Conservation (phyloP, 352 stramenopile species). For the Chrysophaeum taylorii region DNA sequence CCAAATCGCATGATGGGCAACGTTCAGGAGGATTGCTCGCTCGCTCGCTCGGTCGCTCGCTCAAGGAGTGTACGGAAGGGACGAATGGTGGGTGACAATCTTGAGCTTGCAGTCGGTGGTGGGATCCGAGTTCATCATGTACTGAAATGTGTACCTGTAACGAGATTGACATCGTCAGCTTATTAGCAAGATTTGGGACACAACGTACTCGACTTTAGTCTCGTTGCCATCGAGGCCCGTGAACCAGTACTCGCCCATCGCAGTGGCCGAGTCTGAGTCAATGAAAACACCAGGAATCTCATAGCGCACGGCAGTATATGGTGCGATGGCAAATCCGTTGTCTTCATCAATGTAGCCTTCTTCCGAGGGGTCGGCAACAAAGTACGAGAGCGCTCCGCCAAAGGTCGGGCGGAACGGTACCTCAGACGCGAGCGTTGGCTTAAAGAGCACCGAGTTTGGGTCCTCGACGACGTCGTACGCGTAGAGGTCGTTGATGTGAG, state of each 20-base stretch:
- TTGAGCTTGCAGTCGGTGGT: no score
- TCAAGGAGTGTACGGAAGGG: neutral
- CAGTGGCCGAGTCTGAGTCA: neutral
- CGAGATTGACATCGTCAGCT: no score
- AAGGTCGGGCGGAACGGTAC: neutral
- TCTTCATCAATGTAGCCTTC: neutral
- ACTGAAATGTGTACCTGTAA: no score
- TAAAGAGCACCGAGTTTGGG: neutral
- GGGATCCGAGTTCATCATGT: no score
- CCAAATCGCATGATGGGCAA: no score
- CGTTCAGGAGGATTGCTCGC: no score
- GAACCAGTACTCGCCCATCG: slow-evolving; percentile 7
- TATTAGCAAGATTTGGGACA: no score
- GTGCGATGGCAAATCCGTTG: neutral
- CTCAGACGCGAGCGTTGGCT: neutral
- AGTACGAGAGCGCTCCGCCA: neutral
- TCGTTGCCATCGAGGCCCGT: neutral
- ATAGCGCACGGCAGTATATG: neutral
- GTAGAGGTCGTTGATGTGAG: neutral
- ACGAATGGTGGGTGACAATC: neutral
- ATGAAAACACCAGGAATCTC: neutral
- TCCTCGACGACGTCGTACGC: no score
- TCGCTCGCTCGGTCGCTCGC: no score
- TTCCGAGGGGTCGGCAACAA: neutral
- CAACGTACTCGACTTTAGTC: slow-evolving; percentile 5